Conservation (phyloP, 192 early-diverging fungal genomes). For the Paraglomus brasilianum region DNA sequence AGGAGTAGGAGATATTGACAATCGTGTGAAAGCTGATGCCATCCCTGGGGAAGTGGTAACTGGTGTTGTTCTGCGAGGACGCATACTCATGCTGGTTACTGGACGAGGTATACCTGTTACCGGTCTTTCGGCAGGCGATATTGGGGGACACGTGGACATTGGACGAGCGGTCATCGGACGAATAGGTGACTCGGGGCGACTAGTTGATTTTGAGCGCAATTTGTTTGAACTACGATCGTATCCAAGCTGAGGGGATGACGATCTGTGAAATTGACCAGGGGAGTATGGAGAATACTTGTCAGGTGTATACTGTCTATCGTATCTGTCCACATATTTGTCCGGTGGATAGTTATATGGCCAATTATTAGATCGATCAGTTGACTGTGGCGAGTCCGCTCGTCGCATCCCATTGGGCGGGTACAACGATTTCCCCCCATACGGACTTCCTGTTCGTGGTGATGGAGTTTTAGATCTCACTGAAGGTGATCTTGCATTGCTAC, state of each 20-base stretch:
- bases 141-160: not conserved
- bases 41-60: slow-evolving; percentile 23
- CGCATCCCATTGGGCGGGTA: not conserved
- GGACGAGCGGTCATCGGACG: not conserved
- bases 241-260: slow-evolving; percentile 17
- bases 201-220: slow-evolving; percentile 16
- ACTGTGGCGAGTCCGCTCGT: slow-evolving; percentile 4
- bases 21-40: slow-evolving; percentile 1
- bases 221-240: not conserved
- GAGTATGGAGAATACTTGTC: no score
- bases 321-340: no score
- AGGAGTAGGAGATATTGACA: not conserved
- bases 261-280: not conserved
- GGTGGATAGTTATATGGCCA: slow-evolving; percentile 1
- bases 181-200: slow-evolving; percentile 15
- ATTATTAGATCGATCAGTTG: not conserved
- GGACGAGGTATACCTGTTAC: slow-evolving; percentile 26
- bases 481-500: slow-evolving; percentile 25
- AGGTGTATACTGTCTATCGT: no score
- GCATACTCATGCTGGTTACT: slow-evolving; percentile 33
- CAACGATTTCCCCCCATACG: not conserved
- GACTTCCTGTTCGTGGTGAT: slow-evolving; percentile 25
- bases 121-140: slow-evolving; percentile 18
- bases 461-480: slow-evolving; percentile 27
- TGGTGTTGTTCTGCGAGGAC: slow-evolving; percentile 7